Evolutionary conservation across 202 grass and related monocot species (phyloP), one percentile per base, ranked within the genome.

Genomic region (Miscanthus sacchariflorus): DNA sequence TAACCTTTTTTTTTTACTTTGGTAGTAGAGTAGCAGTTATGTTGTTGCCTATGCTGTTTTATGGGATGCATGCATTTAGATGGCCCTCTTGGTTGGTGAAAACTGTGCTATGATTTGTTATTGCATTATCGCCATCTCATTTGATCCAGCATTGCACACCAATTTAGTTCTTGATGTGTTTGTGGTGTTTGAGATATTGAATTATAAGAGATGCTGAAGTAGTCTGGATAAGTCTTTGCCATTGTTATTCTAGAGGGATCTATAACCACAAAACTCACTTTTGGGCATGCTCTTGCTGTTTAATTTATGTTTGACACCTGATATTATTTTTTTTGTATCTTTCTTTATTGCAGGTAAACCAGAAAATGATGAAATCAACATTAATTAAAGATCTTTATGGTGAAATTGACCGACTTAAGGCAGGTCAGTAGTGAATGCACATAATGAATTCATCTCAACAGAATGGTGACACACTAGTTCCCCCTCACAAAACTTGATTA

Each of bases 371-470:
- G 96, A 99, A 99, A 89, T 93, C 94, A 73, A 94, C 96, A 80
- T 87, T 99, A 74, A 99, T 99, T n/a, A 99, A 99, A 92, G 96
- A 99, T 92, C 92, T 99, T n/a, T 99, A 99, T 84, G 88, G 94
- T 48, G 96, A 99, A 93, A 99, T 99, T 48, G 96, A 99, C 30
- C 78, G 90, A 40, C 94, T 99, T 35, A 99, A 99, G 93, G 92
- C 94, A 87, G 96, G 96, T 99, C 38, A 87, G 72, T 90, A 76
- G 27, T 33, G 21, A 81, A 69, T 86, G 13, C 58, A 74, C 13
- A 67, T 45, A 48, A 39, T 79, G 30, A 59, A 36, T 49, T 50
- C 28, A 83, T 79, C 69, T 70, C 36, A 48, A 36, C 40, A 83
- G 21, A 54, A 83, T 86, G 39, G n/a, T 80, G 44, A 44, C 11